Evolutionary conservation across 805 yeast genomes (phyloP).

Genomic region (Nadsonia fulvescens): DNA sequence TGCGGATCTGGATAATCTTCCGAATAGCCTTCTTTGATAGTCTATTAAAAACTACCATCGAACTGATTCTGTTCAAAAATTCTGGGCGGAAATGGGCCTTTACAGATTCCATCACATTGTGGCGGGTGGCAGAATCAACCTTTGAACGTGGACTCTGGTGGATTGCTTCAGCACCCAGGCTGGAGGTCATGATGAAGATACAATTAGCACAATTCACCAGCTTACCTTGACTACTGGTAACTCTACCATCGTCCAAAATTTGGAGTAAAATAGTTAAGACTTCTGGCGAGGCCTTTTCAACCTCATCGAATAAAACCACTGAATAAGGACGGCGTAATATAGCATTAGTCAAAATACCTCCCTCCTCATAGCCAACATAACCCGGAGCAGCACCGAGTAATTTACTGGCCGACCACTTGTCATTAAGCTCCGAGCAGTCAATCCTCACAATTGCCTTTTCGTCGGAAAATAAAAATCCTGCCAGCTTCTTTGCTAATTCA

Average conservation of each 20-base stretch:
- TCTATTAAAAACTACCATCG: conserved; percentile 84
- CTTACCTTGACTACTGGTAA: conserved; percentile 91
- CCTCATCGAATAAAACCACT: conserved; percentile 88
- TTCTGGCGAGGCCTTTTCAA: conserved; percentile 97
- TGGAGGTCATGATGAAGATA: conserved; percentile 90
- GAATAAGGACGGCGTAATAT: conserved; percentile 84
- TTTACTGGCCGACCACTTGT: conserved; percentile 89
- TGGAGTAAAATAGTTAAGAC: conserved; percentile 84
- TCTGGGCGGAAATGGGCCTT: conserved; percentile 91
- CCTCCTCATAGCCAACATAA: conserved; percentile 91
- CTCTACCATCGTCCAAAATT: conserved; percentile 89
- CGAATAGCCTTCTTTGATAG: conserved; percentile 80
- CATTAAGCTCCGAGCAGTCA: conserved; percentile 91
- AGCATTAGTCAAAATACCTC: conserved; percentile 90
- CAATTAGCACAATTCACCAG: conserved; percentile 83
- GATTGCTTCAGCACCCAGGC: conserved; percentile 86
- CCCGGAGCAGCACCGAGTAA: conserved; percentile 96
- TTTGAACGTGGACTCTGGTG: conserved; percentile 40
- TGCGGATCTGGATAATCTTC: conserved; percentile 75
- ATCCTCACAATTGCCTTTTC: conserved; percentile 94
- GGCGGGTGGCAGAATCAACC: conserved; percentile 52
- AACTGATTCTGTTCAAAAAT: conserved; percentile 86
- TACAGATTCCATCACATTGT: conserved; percentile 68
- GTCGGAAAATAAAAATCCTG: conserved; percentile 89
- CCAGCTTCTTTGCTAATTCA: conserved; percentile 89